phyloP scores from a whole-genome alignment of 2,329 filamentous ascomycete genomes.

The Fusarium sp. region DNA sequence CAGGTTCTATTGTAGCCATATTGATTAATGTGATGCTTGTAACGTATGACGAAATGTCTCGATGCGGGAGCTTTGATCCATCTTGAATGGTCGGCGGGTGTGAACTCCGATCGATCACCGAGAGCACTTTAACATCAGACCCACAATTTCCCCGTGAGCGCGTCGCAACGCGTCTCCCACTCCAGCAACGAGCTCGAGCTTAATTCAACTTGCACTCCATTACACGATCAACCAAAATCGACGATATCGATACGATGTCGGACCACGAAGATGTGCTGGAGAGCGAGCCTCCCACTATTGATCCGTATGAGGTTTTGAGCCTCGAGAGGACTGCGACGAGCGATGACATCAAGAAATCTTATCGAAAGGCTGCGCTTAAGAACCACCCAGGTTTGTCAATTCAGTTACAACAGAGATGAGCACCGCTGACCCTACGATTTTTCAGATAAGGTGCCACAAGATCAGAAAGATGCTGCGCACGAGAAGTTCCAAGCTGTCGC shows the following conservation, averaged over 20 bases:
- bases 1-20: conserved; percentile 42
- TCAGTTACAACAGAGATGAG: not conserved
- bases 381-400: conserved; percentile 78
- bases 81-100: conserved; percentile 18
- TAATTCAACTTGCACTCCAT: not conserved
- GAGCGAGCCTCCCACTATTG: conserved; percentile 69
- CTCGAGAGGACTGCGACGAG: conserved; percentile 76
- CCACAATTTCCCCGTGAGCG: conserved; percentile 31
- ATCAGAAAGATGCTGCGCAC: conserved; percentile 77
- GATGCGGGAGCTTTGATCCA: not conserved
- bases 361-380: conserved; percentile 88
- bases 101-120: conserved; percentile 39
- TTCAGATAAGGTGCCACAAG: conserved; percentile 78
- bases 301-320: conserved; percentile 84
- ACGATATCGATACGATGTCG: conserved; percentile 51
- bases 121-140: conserved; percentile 37
- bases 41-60: not conserved
- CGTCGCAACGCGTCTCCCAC: conserved; percentile 36
- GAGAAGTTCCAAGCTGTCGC: conserved; percentile 88
- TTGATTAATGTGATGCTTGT: not conserved
- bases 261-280: conserved; percentile 62
- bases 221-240: conserved; percentile 16
- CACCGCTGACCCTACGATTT: conserved; percentile 18
- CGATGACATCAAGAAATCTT: conserved; percentile 87
- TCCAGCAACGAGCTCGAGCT: not conserved